Conservation (phyloP, 1,139 yeast genomes). For the Pichia terricola region DNA sequence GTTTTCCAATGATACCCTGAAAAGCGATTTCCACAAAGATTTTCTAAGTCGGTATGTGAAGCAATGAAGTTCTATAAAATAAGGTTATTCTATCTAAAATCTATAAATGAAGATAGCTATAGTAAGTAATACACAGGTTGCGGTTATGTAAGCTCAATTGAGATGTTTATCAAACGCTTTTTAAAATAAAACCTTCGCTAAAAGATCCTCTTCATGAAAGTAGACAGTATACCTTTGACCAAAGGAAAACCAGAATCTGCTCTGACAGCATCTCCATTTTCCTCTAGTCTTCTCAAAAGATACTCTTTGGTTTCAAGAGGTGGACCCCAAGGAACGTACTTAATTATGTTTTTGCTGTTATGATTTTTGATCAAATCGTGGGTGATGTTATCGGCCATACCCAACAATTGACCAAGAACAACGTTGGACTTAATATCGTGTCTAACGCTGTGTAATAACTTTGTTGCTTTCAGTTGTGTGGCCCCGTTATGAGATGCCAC, state of each 20-base stretch:
- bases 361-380: slow-evolving; percentile 57
- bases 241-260: slow-evolving; percentile 77
- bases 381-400: slow-evolving; percentile 92
- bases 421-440: slow-evolving; percentile 44
- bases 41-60: slow-evolving; percentile 60
- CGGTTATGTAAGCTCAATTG: too few species aligned
- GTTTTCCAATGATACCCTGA: slow-evolving; percentile 58
- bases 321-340: slow-evolving; percentile 98
- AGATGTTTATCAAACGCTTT: too few species aligned
- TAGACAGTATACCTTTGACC: slow-evolving; percentile 44
- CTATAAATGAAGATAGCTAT: too few species aligned
- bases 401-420: slow-evolving; percentile 83
- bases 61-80: neutral
- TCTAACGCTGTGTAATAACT: slow-evolving; percentile 30
- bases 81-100: too few species aligned
- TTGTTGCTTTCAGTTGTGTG: slow-evolving; percentile 67
- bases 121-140: too few species aligned
- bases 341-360: slow-evolving; percentile 69
- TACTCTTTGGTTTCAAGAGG: slow-evolving; percentile 90
- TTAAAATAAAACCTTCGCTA: neutral
- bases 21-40: slow-evolving; percentile 61
- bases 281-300: slow-evolving; percentile 83
- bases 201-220: slow-evolving; percentile 35
- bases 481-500: slow-evolving; percentile 86
- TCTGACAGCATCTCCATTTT: slow-evolving; percentile 93